phyloP scores from a whole-genome alignment of 2,329 filamentous ascomycete species.

The Hypomyces rosellus region DNA sequence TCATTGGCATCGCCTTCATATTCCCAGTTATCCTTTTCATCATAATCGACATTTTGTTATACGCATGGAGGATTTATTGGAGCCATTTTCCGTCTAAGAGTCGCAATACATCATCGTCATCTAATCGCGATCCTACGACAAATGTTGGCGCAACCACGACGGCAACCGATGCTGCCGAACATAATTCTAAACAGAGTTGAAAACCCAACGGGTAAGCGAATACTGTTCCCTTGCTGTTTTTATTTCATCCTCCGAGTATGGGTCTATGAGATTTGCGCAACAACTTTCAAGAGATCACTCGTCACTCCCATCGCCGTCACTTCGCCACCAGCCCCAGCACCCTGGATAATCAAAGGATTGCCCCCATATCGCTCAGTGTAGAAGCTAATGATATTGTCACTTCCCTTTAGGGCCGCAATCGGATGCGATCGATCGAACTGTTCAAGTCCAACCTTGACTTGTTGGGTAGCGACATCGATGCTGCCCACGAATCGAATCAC shows the following conservation, averaged over 20 bases:
- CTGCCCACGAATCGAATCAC: constrained; percentile 92
- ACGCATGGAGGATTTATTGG: constrained; percentile 42
- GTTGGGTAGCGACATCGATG: constrained; percentile 73
- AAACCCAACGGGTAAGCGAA: neutral
- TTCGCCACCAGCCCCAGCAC: constrained; percentile 86
- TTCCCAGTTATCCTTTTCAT: constrained; percentile 43
- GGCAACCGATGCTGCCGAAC: neutral
- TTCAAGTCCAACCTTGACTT: constrained; percentile 88
- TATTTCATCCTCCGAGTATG: neutral
- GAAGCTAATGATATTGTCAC: constrained; percentile 98
- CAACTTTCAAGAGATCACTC: constrained; percentile 84
- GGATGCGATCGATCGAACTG: constrained; percentile 82
- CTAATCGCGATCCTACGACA: neutral
- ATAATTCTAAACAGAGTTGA: constrained; percentile 1
- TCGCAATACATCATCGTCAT: neutral
- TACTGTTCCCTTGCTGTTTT: neutral
- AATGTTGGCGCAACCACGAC: neutral
- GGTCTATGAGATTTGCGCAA: constrained; percentile 57
- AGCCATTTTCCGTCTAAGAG: constrained; percentile 11
- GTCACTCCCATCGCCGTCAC: constrained; percentile 98
- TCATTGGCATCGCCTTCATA: constrained; percentile 40
- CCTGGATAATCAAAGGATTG: constrained; percentile 90
- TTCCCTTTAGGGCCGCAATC: constrained; percentile 91
- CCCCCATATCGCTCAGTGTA: constrained; percentile 91
- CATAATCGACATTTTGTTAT: constrained; percentile 45